phyloP scores from a whole-genome alignment of 441 rosid genomes.

The Aleurites moluccanus region DNA sequence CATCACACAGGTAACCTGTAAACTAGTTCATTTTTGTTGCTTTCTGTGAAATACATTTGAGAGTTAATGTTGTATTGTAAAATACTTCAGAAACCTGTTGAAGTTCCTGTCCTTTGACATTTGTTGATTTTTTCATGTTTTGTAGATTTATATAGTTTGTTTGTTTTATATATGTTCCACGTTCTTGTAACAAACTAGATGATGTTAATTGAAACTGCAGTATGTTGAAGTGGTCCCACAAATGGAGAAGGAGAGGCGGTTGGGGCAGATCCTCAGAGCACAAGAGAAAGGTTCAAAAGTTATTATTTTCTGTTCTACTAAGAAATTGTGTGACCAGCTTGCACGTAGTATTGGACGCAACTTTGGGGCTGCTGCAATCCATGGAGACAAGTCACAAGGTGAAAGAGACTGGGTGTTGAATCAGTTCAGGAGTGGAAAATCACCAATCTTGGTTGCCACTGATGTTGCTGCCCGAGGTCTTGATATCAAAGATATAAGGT shows the following conservation, averaged over 20 bases:
- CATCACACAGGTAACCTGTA: slow-evolving; percentile 74
- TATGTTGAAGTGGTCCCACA: slow-evolving; percentile 86
- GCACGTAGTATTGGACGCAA: slow-evolving; percentile 73
- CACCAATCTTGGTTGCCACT: slow-evolving; percentile 88
- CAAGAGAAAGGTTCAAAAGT: slow-evolving; percentile 92
- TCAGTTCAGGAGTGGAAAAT: slow-evolving; percentile 83
- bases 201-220: slow-evolving; percentile 37
- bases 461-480: slow-evolving; percentile 98
- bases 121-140: background rate
- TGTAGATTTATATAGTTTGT: background rate
- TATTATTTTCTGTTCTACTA: slow-evolving; percentile 88
- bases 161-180: background rate
- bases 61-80: background rate
- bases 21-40: slow-evolving; percentile 10
- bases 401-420: slow-evolving; percentile 95
- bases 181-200: background rate
- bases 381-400: slow-evolving; percentile 94
- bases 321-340: slow-evolving; percentile 91
- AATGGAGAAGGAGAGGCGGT: slow-evolving; percentile 90
- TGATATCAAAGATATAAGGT: slow-evolving; percentile 95
- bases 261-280: slow-evolving; percentile 84
- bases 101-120: background rate
- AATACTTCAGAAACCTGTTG: background rate
- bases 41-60: background rate
- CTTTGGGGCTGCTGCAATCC: slow-evolving; percentile 88